phyloP scores from a whole-genome alignment of 306 rosid genomes.

The Prunus mongolica region DNA sequence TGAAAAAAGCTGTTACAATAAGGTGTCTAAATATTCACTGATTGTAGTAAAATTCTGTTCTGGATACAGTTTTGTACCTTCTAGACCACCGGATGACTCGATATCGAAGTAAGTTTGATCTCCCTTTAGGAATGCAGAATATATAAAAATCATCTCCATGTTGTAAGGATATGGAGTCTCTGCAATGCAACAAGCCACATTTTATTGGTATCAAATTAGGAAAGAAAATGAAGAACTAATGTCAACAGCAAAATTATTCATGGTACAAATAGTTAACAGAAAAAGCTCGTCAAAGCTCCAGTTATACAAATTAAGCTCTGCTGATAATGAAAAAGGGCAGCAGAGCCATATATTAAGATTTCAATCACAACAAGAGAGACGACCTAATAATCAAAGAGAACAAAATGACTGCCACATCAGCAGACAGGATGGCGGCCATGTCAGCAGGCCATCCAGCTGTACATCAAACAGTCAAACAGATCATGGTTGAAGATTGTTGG shows the following conservation, averaged over 20 bases:
- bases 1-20: constrained; percentile 21
- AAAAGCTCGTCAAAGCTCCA: too few relatives aligned
- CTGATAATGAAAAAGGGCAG: background rate
- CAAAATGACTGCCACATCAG: background rate
- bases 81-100: constrained; percentile 46
- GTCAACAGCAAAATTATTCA: background rate
- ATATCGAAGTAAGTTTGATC: constrained; percentile 76
- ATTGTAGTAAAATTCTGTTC: constrained; percentile 56
- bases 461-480: background rate
- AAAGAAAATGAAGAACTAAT: background rate
- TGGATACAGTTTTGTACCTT: constrained; percentile 65
- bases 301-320: background rate
- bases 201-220: background rate
- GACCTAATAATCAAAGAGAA: background rate
- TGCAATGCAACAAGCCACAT: constrained; percentile 31
- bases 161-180: constrained; percentile 66
- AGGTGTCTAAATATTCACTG: constrained; percentile 56
- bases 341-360: background rate
- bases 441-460: background rate
- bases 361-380: background rate
- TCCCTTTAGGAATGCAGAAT: constrained; percentile 80
- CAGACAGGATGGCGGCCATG: background rate
- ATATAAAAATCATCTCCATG: constrained; percentile 49
- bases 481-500: background rate
- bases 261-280: too few relatives aligned